These are phyloP conservation scores for Cystobasidium tubakii DNA, from an alignment of 768 basidiomycete genomes.

Conservation along the genomic window DNA sequence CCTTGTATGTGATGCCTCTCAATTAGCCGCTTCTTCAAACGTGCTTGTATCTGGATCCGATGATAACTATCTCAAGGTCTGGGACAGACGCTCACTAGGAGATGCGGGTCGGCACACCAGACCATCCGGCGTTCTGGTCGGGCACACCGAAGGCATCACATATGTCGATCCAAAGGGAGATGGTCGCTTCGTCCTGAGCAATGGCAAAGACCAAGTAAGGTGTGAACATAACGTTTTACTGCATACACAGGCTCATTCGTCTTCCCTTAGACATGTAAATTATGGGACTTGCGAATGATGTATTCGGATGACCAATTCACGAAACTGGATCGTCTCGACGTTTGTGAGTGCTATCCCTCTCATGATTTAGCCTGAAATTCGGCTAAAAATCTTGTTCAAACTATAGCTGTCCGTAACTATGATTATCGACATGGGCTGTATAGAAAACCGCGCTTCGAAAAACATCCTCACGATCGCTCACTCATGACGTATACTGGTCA, in stretches of 20 bases:
- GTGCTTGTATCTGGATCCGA: conserved; percentile 92
- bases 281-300: conserved; percentile 96
- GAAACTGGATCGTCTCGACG: conserved; percentile 45
- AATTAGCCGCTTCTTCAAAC: conserved; percentile 69
- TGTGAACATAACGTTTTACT: no score
- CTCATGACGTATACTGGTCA: conserved; percentile 96
- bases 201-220: conserved; percentile 72
- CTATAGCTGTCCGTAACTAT: conserved; percentile 60
- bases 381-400: background rate
- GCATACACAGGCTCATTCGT: conserved; percentile 55
- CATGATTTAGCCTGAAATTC: conserved; percentile 30
- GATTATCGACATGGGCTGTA: conserved; percentile 69
- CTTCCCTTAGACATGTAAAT: conserved; percentile 53
- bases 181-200: conserved; percentile 88
- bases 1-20: background rate
- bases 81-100: conserved; percentile 60
- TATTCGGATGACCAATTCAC: conserved; percentile 61
- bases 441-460: conserved; percentile 48
- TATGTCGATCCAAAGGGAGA: conserved; percentile 94
- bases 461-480: conserved; percentile 83
- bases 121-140: conserved; percentile 82
- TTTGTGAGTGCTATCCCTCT: background rate
- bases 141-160: conserved; percentile 92
- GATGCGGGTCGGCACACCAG: conserved; percentile 52
- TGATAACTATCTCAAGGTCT: conserved; percentile 89